These are phyloP conservation scores for Kluyveromyces siamensis DNA, from an alignment of 805 yeast species.

Conservation along the genomic window DNA sequence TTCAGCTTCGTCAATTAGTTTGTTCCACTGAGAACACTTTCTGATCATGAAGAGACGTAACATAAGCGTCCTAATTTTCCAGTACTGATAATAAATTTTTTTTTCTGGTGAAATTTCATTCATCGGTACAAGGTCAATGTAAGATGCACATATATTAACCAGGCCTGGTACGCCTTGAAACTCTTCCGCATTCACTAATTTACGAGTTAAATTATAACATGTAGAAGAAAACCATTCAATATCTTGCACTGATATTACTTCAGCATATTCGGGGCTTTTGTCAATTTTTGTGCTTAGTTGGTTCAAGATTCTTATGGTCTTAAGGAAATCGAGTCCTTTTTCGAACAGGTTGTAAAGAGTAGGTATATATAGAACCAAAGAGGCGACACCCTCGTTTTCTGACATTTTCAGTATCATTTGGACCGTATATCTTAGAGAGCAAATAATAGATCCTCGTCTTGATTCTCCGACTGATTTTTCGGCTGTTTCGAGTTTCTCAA, in stretches of 20 bases:
- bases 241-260: conserved; percentile 25
- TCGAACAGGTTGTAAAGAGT: conserved; percentile 5
- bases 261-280: conserved; percentile 3
- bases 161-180: conserved; percentile 11
- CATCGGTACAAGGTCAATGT: conserved; percentile 12
- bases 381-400: conserved; percentile 7
- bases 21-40: neutral
- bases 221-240: conserved; percentile 34
- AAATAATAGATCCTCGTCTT: conserved; percentile 12
- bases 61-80: conserved; percentile 14
- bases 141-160: conserved; percentile 13
- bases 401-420: conserved; percentile 24
- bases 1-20: neutral
- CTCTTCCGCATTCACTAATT: conserved; percentile 13
- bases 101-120: conserved; percentile 14
- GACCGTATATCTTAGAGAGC: conserved; percentile 24
- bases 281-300: neutral
- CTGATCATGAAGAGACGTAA: conserved; percentile 12
- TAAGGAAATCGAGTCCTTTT: conserved; percentile 7
- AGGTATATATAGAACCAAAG: conserved; percentile 2
- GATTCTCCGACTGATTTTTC: conserved; percentile 1
- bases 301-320: conserved; percentile 3
- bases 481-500: conserved; percentile 16
- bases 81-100: conserved; percentile 19
- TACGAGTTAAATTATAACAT: conserved; percentile 26